Percentiles rank a stretch among this genome's conserved stretches.
These are phyloP conservation scores for Talaromyces islandicus DNA, from an alignment of 2,329 filamentous ascomycete genomes.

Conservation along the genomic window DNA sequence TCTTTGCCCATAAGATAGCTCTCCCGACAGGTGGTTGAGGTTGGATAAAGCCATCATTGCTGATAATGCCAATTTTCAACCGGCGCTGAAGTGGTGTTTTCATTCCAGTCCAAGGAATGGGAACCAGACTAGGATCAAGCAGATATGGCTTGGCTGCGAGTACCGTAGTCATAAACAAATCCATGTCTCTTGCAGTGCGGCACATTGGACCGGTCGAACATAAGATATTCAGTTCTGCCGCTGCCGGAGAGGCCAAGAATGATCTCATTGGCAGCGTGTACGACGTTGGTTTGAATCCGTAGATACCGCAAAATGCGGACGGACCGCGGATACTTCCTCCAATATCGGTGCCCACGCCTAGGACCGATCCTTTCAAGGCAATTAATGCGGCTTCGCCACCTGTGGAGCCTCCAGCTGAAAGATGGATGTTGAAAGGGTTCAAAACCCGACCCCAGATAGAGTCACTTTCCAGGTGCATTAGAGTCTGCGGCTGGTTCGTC, in stretches of 20 bases:
- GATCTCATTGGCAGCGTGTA: background rate
- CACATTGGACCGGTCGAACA: constrained; percentile 19
- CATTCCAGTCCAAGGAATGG: constrained; percentile 47
- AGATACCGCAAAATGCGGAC: constrained; percentile 27
- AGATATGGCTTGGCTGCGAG: constrained; percentile 20
- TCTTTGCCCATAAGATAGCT: constrained; percentile 44
- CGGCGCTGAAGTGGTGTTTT: constrained; percentile 52
- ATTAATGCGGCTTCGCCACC: constrained; percentile 32
- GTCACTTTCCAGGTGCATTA: constrained; percentile 47
- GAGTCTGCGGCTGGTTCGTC: constrained; percentile 54
- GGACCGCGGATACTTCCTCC: constrained; percentile 31
- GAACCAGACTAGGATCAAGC: constrained; percentile 30
- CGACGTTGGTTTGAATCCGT: constrained; percentile 28
- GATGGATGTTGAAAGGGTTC: constrained; percentile 22
- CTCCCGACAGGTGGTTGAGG: constrained; percentile 59
- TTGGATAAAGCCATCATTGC: constrained; percentile 38
- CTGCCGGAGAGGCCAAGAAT: background rate
- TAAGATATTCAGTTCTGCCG: constrained; percentile 20
- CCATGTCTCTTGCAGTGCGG: constrained; percentile 17
- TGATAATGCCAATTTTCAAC: constrained; percentile 15
- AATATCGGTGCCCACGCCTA: constrained; percentile 30
- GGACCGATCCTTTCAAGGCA: constrained; percentile 26
- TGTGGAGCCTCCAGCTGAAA: constrained; percentile 24
- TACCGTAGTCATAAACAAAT: constrained; percentile 28
- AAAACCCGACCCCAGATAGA: constrained; percentile 20